These are phyloP conservation scores for Gynostemma pentaphyllum DNA, from an alignment of 306 rosid genomes.

Conservation along the genomic window DNA sequence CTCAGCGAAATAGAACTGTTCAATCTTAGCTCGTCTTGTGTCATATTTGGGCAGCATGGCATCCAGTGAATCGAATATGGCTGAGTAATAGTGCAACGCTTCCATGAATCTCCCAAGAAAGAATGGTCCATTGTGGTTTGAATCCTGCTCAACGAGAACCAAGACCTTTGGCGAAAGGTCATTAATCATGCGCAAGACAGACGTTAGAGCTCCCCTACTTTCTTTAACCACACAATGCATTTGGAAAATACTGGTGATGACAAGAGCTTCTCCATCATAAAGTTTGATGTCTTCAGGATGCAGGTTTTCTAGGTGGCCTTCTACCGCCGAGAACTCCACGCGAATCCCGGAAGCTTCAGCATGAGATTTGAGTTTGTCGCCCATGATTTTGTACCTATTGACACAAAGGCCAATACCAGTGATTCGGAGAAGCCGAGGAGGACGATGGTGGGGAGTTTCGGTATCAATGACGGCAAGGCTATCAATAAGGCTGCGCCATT, in stretches of 20 bases:
- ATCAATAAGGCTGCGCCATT: slow-evolving; percentile 54
- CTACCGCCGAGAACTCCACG: slow-evolving; percentile 41
- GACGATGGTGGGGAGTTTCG: slow-evolving; percentile 15
- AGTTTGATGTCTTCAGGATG: slow-evolving; percentile 33
- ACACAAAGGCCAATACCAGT: slow-evolving; percentile 46
- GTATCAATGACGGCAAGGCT: too few relatives aligned
- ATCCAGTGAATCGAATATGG: slow-evolving; percentile 76
- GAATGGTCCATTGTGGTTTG: slow-evolving; percentile 90
- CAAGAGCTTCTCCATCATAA: slow-evolving; percentile 48
- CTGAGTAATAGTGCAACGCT: slow-evolving; percentile 74
- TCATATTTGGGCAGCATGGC: slow-evolving; percentile 74
- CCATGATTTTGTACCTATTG: slow-evolving; percentile 33
- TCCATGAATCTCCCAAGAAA: slow-evolving; percentile 93
- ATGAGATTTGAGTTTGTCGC: slow-evolving; percentile 39
- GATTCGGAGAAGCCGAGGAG: slow-evolving; percentile 29
- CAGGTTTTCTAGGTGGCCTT: slow-evolving; percentile 47
- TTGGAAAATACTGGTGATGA: slow-evolving; percentile 72
- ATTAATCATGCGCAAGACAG: slow-evolving; percentile 56
- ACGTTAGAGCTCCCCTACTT: slow-evolving; percentile 74
- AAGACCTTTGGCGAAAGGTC: slow-evolving; percentile 52
- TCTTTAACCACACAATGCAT: slow-evolving; percentile 85
- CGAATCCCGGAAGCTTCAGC: slow-evolving; percentile 40
- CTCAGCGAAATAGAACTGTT: slow-evolving; percentile 83
- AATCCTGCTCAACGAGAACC: slow-evolving; percentile 73
- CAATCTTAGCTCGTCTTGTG: slow-evolving; percentile 63